Evolutionary conservation across 2,329 filamentous ascomycete genomes (phyloP).

Genomic region (Nothophaeocryptopus gaeumannii): DNA sequence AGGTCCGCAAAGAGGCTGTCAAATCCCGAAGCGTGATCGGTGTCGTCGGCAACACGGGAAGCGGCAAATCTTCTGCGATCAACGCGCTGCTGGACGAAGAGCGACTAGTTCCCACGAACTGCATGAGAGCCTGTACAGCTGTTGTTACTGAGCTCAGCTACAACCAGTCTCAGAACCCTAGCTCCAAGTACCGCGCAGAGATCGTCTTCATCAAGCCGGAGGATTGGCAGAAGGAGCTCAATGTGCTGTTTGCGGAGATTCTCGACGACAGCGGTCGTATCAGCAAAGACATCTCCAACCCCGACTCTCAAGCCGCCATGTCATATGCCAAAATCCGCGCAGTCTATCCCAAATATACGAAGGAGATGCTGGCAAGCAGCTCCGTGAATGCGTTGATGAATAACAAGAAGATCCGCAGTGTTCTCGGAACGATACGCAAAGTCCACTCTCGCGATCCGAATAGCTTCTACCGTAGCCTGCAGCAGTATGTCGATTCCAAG

Average conservation of each 20-base stretch:
- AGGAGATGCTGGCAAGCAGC: conserved; percentile 39
- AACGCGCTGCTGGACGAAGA: conserved; percentile 64
- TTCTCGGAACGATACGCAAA: conserved; percentile 49
- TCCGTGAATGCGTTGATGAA: conserved; percentile 44
- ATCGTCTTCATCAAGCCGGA: conserved; percentile 55
- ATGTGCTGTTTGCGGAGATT: conserved; percentile 50
- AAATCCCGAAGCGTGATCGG: conserved; percentile 52
- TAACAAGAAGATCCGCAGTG: conserved; percentile 37
- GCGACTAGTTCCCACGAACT: conserved; percentile 54
- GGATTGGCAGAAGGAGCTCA: conserved; percentile 56
- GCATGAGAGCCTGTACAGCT: conserved; percentile 62
- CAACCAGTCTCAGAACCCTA: conserved; percentile 46
- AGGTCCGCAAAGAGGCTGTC: conserved; percentile 40
- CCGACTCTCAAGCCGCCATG: conserved; percentile 49
- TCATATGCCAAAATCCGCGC: conserved; percentile 53
- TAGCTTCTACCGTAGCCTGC: conserved; percentile 48
- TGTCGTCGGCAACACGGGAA: conserved; percentile 59
- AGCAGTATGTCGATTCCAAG: conserved; percentile 56
- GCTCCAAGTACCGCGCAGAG: conserved; percentile 51
- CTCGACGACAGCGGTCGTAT: conserved; percentile 41
- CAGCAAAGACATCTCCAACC: conserved; percentile 37
- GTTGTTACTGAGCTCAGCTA: conserved; percentile 60
- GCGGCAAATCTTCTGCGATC: conserved; percentile 62
- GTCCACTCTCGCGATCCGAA: conserved; percentile 40
- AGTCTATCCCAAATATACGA: conserved; percentile 46